Conservation (phyloP, 306 rosid species). For the Acacia confusa region DNA sequence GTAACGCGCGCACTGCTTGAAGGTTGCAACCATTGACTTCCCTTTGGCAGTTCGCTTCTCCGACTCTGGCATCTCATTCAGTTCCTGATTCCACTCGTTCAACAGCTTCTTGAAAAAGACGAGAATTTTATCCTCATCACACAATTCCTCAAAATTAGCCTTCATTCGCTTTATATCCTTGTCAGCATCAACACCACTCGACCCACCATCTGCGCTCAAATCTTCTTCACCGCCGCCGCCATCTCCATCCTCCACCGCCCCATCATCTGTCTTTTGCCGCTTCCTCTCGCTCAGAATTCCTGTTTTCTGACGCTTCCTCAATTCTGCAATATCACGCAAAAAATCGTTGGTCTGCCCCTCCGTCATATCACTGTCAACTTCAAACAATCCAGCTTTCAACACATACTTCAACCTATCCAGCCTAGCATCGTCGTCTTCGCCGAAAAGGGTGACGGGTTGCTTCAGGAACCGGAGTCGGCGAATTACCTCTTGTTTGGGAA, state of each 20-base stretch:
- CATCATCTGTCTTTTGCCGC: slow-evolving; percentile 71
- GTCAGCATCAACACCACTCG: slow-evolving; percentile 67
- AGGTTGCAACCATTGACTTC: slow-evolving; percentile 93
- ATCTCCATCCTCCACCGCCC: slow-evolving; percentile 68
- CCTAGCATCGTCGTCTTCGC: slow-evolving; percentile 87
- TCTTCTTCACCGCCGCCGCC: slow-evolving; percentile 82
- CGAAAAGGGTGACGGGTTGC: slow-evolving; percentile 90
- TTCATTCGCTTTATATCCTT: slow-evolving; percentile 84
- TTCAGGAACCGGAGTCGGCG: slow-evolving; percentile 92
- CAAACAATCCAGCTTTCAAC: slow-evolving; percentile 79
- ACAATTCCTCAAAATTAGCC: slow-evolving; percentile 80
- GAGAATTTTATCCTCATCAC: slow-evolving; percentile 84
- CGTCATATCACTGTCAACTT: slow-evolving; percentile 94
- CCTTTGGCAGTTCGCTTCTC: slow-evolving; percentile 93
- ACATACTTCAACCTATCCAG: slow-evolving; percentile 82
- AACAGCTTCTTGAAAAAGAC: slow-evolving; percentile 87
- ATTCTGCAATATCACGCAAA: slow-evolving; percentile 85
- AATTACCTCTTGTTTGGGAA: slow-evolving; percentile 78
- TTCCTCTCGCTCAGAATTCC: slow-evolving; percentile 90
- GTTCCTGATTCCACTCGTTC: slow-evolving; percentile 96
- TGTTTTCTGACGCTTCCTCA: slow-evolving; percentile 91
- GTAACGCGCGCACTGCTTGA: slow-evolving; percentile 95
- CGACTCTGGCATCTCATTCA: slow-evolving; percentile 73
- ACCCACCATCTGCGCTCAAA: slow-evolving; percentile 64
- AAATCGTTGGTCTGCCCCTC: slow-evolving; percentile 98